Base-by-base conservation (phyloP, 148 eudicot genomes). In the Talinum fruticosum region DNA sequence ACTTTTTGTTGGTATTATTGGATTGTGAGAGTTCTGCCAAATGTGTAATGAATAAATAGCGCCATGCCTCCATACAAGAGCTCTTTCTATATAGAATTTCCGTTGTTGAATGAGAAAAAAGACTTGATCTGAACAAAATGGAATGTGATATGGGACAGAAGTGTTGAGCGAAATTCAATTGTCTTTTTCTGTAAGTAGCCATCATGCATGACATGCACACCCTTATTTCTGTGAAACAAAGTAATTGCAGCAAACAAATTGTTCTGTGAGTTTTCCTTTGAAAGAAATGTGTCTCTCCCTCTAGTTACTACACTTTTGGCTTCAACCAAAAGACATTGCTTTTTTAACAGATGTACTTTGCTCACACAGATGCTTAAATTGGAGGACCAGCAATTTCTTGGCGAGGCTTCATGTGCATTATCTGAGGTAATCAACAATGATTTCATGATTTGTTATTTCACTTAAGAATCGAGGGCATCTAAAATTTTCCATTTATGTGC, bases 381-480 rank as follows among this genome's bases (percentile, higher is more conserved):
- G 86, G 99, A 96, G 37, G 97, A 96, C 83, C 97, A 91, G 73
- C 97, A 96, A 84, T 90, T 88, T 86, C 94, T 96, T 73, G 99
- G 99, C 21, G 97, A 93, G 85, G 97, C 99, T 84, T 87, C 84
- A 54, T 96, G 97, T 83, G 82, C 91, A 69, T 86, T 96, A 75
- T 86, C 99, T 36, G 89, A 96, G 99, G 99, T 93, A 90, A 41
- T 57, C 41, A 64, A 35, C 59, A 65, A 3, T 10, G 14, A 15
- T 10, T 37, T 41, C 72, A 62, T 66, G 32, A 28, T 72, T 73
- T 51, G 19, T 33, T 69, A 41, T 24, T 36, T 23, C 67, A 33
- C 14, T 24, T 69, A 12, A 51, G 28, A 19, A 53, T 67, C 33
- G 18, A 32, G 32, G 33, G 32, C 73, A 70, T 24, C 24, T 35